Percentiles rank a stretch among this genome's conserved stretches.
Evolutionary conservation across 164 flowering plant genomes (phyloP).

Genomic region (Houttuynia cordata): DNA sequence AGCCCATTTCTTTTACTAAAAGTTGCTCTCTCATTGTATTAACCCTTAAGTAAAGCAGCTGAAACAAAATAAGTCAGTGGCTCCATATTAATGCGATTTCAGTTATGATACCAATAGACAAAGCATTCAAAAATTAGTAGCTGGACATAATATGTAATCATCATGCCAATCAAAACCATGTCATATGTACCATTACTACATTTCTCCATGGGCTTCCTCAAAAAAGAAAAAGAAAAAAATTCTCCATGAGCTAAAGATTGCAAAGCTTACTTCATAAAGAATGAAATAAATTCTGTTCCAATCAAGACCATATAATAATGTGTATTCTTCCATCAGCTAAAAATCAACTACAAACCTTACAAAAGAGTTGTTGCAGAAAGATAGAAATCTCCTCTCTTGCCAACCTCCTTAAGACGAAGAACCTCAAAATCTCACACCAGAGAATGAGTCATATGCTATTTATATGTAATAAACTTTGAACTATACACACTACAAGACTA

Average conservation of each 20-base stretch:
- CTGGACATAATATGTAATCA: not conserved
- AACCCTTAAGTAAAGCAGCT: too few species aligned
- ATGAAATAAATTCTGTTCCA: too few species aligned
- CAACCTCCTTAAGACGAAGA: slow-evolving; percentile 6
- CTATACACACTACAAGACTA: not conserved
- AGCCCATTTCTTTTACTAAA: too few species aligned
- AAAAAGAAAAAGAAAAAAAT: too few species aligned
- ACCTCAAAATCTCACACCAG: slow-evolving; percentile 9
- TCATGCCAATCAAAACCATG: not conserved
- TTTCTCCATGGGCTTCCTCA: too few species aligned
- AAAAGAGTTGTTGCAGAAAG: slow-evolving; percentile 10
- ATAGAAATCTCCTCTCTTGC: slow-evolving; percentile 11
- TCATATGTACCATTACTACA: not conserved
- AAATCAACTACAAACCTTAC: slow-evolving; percentile 10
- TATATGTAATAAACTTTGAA: slow-evolving; percentile 5
- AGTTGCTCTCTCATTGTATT: too few species aligned
- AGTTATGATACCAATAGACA: too few species aligned
- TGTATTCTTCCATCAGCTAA: not conserved
- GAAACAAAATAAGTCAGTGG: too few species aligned
- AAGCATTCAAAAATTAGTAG: too few species aligned
- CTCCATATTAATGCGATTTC: too few species aligned
- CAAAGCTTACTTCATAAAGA: too few species aligned
- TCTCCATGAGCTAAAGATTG: too few species aligned
- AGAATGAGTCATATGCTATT: slow-evolving; percentile 5
- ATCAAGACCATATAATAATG: not conserved